These are phyloP conservation scores for Physaria fendleri DNA, from an alignment of 345 rosid genomes.

Conservation along the genomic window DNA sequence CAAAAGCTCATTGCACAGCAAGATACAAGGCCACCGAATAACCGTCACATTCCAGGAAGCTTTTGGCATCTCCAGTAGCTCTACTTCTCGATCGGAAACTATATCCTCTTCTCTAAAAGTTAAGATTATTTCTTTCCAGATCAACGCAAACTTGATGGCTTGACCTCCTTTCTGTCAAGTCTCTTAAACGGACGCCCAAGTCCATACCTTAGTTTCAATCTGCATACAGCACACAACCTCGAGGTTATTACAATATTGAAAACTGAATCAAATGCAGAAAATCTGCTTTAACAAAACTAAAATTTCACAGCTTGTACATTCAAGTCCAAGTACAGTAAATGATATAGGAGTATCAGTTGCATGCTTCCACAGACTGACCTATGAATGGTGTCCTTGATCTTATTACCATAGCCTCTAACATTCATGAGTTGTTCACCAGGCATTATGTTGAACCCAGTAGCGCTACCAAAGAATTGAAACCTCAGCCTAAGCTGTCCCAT, in stretches of 20 bases:
- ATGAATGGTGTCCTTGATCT: slow-evolving; percentile 73
- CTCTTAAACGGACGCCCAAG: slow-evolving; percentile 83
- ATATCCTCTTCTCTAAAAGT: slow-evolving; percentile 97
- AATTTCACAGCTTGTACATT: no score
- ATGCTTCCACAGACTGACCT: slow-evolving; percentile 37
- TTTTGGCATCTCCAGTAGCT: slow-evolving; percentile 80
- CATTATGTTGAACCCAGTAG: slow-evolving; percentile 93
- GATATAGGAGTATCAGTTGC: no score
- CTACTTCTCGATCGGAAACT: slow-evolving; percentile 79
- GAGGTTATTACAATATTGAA: slow-evolving; percentile 11
- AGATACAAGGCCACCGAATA: slow-evolving; percentile 92
- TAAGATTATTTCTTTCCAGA: slow-evolving; percentile 87
- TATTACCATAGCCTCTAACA: slow-evolving; percentile 72
- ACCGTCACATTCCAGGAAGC: slow-evolving; percentile 88
- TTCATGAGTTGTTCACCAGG: slow-evolving; percentile 88
- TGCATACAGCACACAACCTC: slow-evolving; percentile 28
- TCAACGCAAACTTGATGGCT: slow-evolving; percentile 84
- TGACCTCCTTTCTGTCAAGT: slow-evolving; percentile 89
- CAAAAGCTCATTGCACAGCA: slow-evolving; percentile 88
- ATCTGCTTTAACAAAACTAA: no score
- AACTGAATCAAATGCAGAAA: neutral
- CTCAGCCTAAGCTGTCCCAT: slow-evolving; percentile 81
- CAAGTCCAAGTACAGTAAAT: no score
- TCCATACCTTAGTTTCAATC: slow-evolving; percentile 91
- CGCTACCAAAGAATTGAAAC: slow-evolving; percentile 96